A percentile compares a stretch with the other conserved stretches of the same genome.
Conservation (phyloP, 1,284 basidiomycete genomes). For the Leccinum pachyderme region DNA sequence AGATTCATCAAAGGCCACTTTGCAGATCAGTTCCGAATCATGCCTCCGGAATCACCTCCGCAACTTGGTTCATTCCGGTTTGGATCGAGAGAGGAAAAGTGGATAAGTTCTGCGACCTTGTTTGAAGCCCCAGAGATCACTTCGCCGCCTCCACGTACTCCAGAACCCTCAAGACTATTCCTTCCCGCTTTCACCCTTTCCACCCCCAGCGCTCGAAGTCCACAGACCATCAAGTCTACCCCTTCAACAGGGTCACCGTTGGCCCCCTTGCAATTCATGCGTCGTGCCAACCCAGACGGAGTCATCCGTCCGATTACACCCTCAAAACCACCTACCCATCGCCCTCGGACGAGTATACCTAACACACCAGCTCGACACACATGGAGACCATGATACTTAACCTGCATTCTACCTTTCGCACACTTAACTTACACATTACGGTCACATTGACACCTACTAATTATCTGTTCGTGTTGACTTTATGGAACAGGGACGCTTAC, state of each 20-base stretch:
- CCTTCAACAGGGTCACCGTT: constrained; percentile 52
- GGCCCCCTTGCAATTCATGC: constrained; percentile 55
- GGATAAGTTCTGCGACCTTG: constrained; percentile 78
- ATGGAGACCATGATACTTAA: constrained; percentile 34
- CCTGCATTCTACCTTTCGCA: constrained; percentile 15
- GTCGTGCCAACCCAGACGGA: constrained; percentile 46
- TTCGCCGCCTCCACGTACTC: constrained; percentile 60
- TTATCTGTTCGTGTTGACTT: constrained; percentile 33
- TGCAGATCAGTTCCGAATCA: constrained; percentile 70
- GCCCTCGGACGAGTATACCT: constrained; percentile 33
- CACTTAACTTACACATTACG: constrained; percentile 19
- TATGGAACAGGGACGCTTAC: constrained; percentile 27
- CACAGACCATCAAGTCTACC: constrained; percentile 42
- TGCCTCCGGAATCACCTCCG: constrained; percentile 55
- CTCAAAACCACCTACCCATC: constrained; percentile 37
- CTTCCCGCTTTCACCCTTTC: constrained; percentile 50
- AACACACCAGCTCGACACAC: constrained; percentile 35
- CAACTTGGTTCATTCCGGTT: constrained; percentile 37
- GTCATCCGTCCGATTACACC: constrained; percentile 43
- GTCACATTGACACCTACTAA: constrained; percentile 23
- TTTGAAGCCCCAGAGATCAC: constrained; percentile 49
- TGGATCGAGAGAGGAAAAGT: constrained; percentile 62
- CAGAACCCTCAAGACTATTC: constrained; percentile 54
- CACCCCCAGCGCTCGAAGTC: constrained; percentile 46
- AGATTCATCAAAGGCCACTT: constrained; percentile 88